A percentile compares a stretch with the other conserved stretches of the same genome.
phyloP scores from a whole-genome alignment of 768 basidiomycete genomes.

The Lactarius evosmus region DNA sequence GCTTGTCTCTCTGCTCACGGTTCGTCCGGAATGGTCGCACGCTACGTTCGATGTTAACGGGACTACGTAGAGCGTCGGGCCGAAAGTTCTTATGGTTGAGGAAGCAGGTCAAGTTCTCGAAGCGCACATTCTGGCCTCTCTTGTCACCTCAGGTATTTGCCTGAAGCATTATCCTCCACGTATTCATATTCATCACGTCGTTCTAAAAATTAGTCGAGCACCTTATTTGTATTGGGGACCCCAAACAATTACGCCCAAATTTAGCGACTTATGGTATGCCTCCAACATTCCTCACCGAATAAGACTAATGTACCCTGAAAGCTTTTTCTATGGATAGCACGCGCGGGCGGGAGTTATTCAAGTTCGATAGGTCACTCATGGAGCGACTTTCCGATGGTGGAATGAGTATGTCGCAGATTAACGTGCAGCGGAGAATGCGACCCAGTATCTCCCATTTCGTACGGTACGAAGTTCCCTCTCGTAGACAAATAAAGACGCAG shows the following conservation, averaged over 20 bases:
- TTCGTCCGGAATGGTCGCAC: conserved; percentile 29
- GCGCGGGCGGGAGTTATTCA: conserved; percentile 53
- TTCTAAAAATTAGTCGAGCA: conserved; percentile 48
- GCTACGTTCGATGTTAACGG: neutral
- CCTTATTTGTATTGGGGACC: conserved; percentile 78
- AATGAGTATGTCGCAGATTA: conserved; percentile 63
- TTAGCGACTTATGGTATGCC: conserved; percentile 58
- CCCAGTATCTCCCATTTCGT: conserved; percentile 63
- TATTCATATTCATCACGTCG: neutral
- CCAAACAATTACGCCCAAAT: conserved; percentile 68
- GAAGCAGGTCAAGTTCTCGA: conserved; percentile 83
- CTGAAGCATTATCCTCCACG: neutral
- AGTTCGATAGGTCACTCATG: conserved; percentile 68
- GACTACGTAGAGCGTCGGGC: conserved; percentile 47
- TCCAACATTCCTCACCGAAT: neutral
- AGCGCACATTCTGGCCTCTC: conserved; percentile 63
- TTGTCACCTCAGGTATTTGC: conserved; percentile 45
- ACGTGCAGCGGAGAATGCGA: conserved; percentile 74
- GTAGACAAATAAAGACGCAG: neutral
- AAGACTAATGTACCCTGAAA: conserved; percentile 32
- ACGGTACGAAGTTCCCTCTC: conserved; percentile 37
- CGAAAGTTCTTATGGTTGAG: conserved; percentile 66
- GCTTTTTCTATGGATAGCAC: conserved; percentile 66
- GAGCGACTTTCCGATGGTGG: conserved; percentile 60
- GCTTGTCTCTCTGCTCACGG: conserved; percentile 54